These are phyloP conservation scores for Starmerella gropengiesseri DNA, from an alignment of 805 yeast species.

Conservation along the genomic window DNA sequence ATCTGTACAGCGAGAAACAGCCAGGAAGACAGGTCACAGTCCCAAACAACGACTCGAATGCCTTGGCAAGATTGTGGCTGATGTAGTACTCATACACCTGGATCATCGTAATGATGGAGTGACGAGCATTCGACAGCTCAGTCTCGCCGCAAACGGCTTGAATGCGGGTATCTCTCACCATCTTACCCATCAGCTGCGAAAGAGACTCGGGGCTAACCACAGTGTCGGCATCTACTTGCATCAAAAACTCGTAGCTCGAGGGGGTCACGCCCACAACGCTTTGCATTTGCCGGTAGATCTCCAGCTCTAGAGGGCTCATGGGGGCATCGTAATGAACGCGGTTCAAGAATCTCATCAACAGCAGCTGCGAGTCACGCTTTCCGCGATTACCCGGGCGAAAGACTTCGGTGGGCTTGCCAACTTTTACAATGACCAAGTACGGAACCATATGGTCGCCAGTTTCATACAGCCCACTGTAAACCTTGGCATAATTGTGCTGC, in stretches of 20 bases:
- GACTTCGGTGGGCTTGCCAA: conserved; percentile 50
- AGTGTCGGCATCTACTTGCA: conserved; percentile 59
- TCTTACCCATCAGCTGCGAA: conserved; percentile 45
- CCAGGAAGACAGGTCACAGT: conserved; percentile 59
- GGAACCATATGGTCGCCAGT: conserved; percentile 48
- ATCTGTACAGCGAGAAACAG: conserved; percentile 49
- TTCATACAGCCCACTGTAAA: conserved; percentile 49
- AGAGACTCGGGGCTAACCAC: conserved; percentile 44
- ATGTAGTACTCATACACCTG: conserved; percentile 56
- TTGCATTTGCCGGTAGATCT: conserved; percentile 44
- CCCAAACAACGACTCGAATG: conserved; percentile 52
- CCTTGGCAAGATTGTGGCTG: conserved; percentile 53
- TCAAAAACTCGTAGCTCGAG: conserved; percentile 41
- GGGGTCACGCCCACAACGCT: conserved; percentile 49
- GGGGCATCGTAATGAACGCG: conserved; percentile 50
- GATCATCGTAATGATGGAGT: conserved; percentile 46
- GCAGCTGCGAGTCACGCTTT: conserved; percentile 53
- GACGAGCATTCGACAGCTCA: conserved; percentile 41
- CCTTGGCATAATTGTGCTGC: conserved; percentile 55
- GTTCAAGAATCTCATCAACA: conserved; percentile 50
- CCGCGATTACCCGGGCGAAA: conserved; percentile 54
- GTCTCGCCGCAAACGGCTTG: conserved; percentile 59
- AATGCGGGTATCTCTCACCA: conserved; percentile 44
- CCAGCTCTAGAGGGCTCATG: conserved; percentile 49
- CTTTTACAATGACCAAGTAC: conserved; percentile 44